Base-by-base conservation (phyloP, 192 early-diverging fungal species). In the Endogone sp. region DNA sequence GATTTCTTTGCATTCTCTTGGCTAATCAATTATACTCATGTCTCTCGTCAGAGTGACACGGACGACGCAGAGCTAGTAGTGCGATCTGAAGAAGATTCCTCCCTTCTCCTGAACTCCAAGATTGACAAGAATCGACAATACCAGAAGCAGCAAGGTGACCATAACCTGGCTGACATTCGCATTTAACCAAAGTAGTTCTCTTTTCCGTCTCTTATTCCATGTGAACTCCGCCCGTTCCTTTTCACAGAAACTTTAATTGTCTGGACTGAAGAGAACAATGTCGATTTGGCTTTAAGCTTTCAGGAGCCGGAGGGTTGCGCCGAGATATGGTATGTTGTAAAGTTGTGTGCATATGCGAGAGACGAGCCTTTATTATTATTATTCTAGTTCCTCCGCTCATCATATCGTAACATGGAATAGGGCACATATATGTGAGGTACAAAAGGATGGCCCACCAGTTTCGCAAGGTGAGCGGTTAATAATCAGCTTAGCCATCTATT, bases 281-380 rank as follows among this genome's bases (percentile, higher is more conserved):
- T 84, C 29, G 95, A 98, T 73, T 78, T 96, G 29, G 97, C 97
- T 10, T 82, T 98, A 27, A 95, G 93, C 69, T 98, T 98, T 79
- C 92, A 96, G 81, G 91, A 93, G 69, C 84, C 86, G 54, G 90
- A 85, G n/a, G 94, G 93, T 57, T 96, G 95, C 65, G 76, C 84
- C 25, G 89, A 92, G 29, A 86, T 95, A 62, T 87, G 92, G 93
- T 91, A 84, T 69, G 78, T 78, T 58, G 30, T 71, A 31, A 64
- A 13, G 55, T n/a, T n/a, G n/a, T n/a, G n/a, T n/a, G n/a, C n/a
- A n/a, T n/a, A n/a, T n/a, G n/a, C n/a, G n/a, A n/a, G n/a, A n/a
- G n/a, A n/a, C n/a, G n/a, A n/a, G n/a, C n/a, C n/a, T n/a, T n/a
- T n/a, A n/a, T n/a, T n/a, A n/a, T n/a, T n/a, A n/a, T n/a, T n/a